Evolutionary conservation across 331 rosid genomes (phyloP), one percentile per base, ranked within the genome.

Genomic region (Acacia concinna): DNA sequence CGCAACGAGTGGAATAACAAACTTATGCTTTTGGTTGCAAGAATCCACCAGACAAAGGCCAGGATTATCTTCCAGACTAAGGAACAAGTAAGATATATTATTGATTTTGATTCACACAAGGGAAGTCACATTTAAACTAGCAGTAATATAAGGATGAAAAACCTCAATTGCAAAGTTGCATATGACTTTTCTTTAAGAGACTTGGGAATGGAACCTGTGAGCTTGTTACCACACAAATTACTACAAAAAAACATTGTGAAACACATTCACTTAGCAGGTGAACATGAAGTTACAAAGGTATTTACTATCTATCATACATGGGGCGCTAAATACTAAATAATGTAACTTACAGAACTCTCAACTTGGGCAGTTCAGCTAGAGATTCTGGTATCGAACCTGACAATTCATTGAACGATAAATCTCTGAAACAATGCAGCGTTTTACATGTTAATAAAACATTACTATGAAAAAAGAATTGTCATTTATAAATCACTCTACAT

Each of bases 361-460:
- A 51, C 20, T 80, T 78, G 6, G 88, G 81, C 68, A 87, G 25
- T 0, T 81, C 32, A 20, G 79, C 82, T 2, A 87, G 40, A 63
- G 85, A 85, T 25, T 83, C 82, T 0, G 86, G 89, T 5, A 85
- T 0, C 13, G 35, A 9, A 66, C 91, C 87, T 8, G 73, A 74
- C 66, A 87, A 75, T 4, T 81, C 34, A 40, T 87, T 85, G 11
- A 32, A 6, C 43, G 91, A 87, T 25, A 85, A 87, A 75, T 87
- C 89, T 78, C 88, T 87, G 27, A 2, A 44, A 79, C 13, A 74
- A 23, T 28, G 30, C 1, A 20, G 12, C 34, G 3, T 35, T 20
- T 10, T 37, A 23, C 7, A 44, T 6, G 8, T 60, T 60, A 14
- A 35, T 40, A 10, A 68, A 12, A 69, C 5, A 18, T 46, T 2